These are phyloP conservation scores for Candida oleophila DNA, from an alignment of 805 yeast genomes.

Conservation along the genomic window DNA sequence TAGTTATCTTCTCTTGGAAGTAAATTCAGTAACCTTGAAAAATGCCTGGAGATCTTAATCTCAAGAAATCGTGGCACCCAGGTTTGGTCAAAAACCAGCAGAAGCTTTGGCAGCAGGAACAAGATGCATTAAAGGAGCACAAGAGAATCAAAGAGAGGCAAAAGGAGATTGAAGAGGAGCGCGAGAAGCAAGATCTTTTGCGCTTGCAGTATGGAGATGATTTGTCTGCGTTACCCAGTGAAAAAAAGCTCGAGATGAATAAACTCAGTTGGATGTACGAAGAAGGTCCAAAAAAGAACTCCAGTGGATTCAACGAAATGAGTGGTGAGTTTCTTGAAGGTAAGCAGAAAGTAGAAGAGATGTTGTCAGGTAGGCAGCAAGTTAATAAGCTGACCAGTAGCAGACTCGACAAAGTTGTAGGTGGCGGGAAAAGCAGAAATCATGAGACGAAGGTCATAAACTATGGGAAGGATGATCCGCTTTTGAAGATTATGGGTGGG, in stretches of 20 bases:
- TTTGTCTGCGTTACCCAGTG: slow-evolving; percentile 31
- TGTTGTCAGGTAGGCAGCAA: slow-evolving; percentile 52
- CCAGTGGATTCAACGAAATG: slow-evolving; percentile 36
- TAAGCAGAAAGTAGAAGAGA: slow-evolving; percentile 45
- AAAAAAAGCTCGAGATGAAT: slow-evolving; percentile 35
- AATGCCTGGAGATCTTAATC: slow-evolving; percentile 78
- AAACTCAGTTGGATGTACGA: slow-evolving; percentile 89
- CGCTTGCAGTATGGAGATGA: slow-evolving; percentile 45
- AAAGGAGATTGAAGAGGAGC: slow-evolving; percentile 60
- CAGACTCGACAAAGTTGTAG: slow-evolving; percentile 23
- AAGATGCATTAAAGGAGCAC: slow-evolving; percentile 70
- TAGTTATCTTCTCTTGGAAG: no score
- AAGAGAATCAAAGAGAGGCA: slow-evolving; percentile 61
- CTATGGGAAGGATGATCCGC: slow-evolving; percentile 45
- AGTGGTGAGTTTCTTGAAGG: slow-evolving; percentile 32
- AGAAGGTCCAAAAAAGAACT: slow-evolving; percentile 37
- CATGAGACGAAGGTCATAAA: background rate
- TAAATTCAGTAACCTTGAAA: no score
- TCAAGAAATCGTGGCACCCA: slow-evolving; percentile 97
- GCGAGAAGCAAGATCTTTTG: slow-evolving; percentile 56
- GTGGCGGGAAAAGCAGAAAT: slow-evolving; percentile 14
- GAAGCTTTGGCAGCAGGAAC: slow-evolving; percentile 82
- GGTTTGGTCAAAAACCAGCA: slow-evolving; percentile 80
- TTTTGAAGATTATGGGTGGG: slow-evolving; percentile 34
- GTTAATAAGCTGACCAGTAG: slow-evolving; percentile 17